Evolutionary conservation across 768 basidiomycete genomes (phyloP).

Genomic region (Stropharia rugosoannulata): DNA sequence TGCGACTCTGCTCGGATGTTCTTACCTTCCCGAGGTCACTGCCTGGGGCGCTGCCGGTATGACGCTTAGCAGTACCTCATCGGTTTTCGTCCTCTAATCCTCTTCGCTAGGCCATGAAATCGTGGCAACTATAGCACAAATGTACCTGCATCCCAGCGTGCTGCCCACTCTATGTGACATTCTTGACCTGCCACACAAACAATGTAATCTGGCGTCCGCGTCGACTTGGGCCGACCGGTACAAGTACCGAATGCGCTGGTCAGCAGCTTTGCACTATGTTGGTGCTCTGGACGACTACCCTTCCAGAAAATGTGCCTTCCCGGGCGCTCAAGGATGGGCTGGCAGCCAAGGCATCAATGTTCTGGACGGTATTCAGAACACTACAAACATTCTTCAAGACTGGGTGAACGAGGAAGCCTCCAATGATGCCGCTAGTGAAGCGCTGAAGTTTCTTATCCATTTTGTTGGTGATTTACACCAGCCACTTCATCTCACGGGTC

Average conservation of each 20-base stretch:
- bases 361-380: slow-evolving; percentile 76
- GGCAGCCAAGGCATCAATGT: slow-evolving; percentile 60
- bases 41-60: slow-evolving; percentile 45
- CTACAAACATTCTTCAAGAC: slow-evolving; percentile 58
- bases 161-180: slow-evolving; percentile 68
- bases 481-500: slow-evolving; percentile 88
- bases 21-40: slow-evolving; percentile 15
- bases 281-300: slow-evolving; percentile 79
- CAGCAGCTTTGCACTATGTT: slow-evolving; percentile 73
- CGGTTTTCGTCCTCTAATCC: neutral
- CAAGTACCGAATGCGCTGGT: slow-evolving; percentile 67
- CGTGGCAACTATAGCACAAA: slow-evolving; percentile 91
- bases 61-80: slow-evolving; percentile 4
- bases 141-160: slow-evolving; percentile 77
- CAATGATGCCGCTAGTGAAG: slow-evolving; percentile 59
- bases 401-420: slow-evolving; percentile 35
- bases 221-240: slow-evolving; percentile 88
- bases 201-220: slow-evolving; percentile 79
- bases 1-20: neutral
- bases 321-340: slow-evolving; percentile 73
- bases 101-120: slow-evolving; percentile 78
- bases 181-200: slow-evolving; percentile 43
- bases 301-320: slow-evolving; percentile 70
- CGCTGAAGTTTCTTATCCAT: slow-evolving; percentile 91
- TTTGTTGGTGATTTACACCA: slow-evolving; percentile 93